Percentiles rank a stretch among this genome's conserved stretches.
These are phyloP conservation scores for Fraxinus dipetala DNA, from an alignment of 305 asterid genomes.

Conservation along the genomic window DNA sequence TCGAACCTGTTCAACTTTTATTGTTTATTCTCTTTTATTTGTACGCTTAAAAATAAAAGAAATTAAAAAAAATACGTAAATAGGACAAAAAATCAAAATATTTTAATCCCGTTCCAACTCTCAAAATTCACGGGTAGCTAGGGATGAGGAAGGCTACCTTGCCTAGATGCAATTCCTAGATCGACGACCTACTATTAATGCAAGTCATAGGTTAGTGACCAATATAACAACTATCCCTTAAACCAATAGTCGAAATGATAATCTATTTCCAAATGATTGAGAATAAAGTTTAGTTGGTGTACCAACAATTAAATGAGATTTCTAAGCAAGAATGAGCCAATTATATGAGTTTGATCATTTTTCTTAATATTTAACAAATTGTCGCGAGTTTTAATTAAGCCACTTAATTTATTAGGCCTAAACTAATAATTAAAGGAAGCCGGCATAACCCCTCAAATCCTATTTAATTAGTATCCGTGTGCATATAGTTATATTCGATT, in stretches of 20 bases:
- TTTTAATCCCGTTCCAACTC: background rate
- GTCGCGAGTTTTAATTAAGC: background rate
- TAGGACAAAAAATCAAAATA: too few relatives aligned
- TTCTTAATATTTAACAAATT: background rate
- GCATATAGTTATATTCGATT: constrained; percentile 11
- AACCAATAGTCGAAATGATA: background rate
- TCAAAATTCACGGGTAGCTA: background rate
- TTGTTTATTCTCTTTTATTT: too few relatives aligned
- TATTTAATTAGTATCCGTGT: constrained; percentile 2
- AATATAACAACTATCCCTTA: background rate
- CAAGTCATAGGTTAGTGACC: background rate
- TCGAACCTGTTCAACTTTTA: background rate
- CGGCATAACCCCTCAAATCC: constrained; percentile 1
- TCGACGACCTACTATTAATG: background rate
- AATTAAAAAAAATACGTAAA: too few relatives aligned
- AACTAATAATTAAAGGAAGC: background rate
- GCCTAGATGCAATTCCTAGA: background rate
- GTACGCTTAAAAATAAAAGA: background rate
- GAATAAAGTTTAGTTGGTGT: background rate
- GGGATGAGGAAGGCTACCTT: background rate
- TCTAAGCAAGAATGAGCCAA: background rate
- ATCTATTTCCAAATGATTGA: background rate
- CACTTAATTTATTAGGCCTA: background rate
- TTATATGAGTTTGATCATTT: background rate
- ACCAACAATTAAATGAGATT: background rate